Base-by-base conservation (phyloP, 495 filamentous ascomycete genomes). In the Talaromyces adpressus region DNA sequence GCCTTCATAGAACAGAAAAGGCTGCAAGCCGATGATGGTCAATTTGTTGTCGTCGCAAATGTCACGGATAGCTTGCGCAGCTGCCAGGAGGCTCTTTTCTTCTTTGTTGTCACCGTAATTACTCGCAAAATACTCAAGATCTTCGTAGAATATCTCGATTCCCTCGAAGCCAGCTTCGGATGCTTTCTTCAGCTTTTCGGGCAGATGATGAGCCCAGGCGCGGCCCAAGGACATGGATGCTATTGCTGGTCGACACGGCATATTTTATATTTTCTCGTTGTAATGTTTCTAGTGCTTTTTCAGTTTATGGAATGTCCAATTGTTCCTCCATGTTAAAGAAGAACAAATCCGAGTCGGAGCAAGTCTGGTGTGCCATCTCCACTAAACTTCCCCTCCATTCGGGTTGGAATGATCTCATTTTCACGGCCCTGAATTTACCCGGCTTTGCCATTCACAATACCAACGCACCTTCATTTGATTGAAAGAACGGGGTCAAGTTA, bases 61-160 rank as follows among this genome's bases (percentile, higher is more conserved):
- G 0, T 68, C 64, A 9, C 74, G 74, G 34, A 89, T 81, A 36
- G 80, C 71, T 1, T 72, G 69, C 29, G 89, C 88, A 4, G 90
- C 90, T 39, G 75, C 75, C 58, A 61, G 29, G 3, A 25, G 18
- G 84, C 70, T 49, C 81, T 75, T 61, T 74, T 72, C 3, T 56
- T 30, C 8, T 23, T 56, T 58, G 27, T 22, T 62, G 49, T 53
- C 23, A 14, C 60, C 39, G 25, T 29, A 62, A 20, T 27, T 51
- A 20, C 41, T 30, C 0, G 61, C 49, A 36, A 57, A 65, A 85
- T 85, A 82, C 65, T 83, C 77, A 29, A 93, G 82, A 73, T 95
- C 91, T 73, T 93, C 91, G 72, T 87, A 86, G 79, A 91, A 92
- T 36, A 92, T 79, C 72, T 93, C 91, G 66, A 93, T 85, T 49